These are phyloP conservation scores for Lolium rigidum DNA, from an alignment of 176 grass and related monocot species.

Conservation along the genomic window DNA sequence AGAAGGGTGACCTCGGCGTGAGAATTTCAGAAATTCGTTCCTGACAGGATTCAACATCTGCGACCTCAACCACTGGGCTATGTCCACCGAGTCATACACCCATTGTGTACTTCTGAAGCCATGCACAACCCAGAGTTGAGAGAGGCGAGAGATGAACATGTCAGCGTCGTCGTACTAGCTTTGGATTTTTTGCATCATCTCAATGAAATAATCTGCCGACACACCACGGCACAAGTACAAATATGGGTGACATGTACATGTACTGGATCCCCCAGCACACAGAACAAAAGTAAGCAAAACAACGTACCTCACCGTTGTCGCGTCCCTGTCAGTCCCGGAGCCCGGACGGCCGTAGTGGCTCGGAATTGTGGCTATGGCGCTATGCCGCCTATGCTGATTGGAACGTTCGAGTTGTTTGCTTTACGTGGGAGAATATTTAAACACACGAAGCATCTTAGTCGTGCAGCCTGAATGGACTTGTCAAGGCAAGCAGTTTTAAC, in stretches of 20 bases:
- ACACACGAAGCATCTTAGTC: not conserved
- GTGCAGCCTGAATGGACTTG: not conserved
- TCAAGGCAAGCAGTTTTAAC: not conserved
- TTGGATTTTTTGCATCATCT: not conserved
- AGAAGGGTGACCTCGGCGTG: too few relatives aligned
- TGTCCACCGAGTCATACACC: too few relatives aligned
- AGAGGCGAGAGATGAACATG: not conserved
- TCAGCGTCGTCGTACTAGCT: not conserved
- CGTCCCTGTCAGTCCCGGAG: slow-evolving; percentile 35
- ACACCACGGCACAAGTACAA: not conserved
- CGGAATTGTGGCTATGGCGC: not conserved
- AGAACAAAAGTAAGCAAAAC: not conserved
- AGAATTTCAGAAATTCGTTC: too few relatives aligned
- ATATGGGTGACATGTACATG: not conserved
- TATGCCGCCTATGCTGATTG: not conserved
- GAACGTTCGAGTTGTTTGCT: slow-evolving; percentile 38
- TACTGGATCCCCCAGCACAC: not conserved
- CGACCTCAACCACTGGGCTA: too few relatives aligned
- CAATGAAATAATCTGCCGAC: slow-evolving; percentile 28
- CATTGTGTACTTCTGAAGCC: too few relatives aligned
- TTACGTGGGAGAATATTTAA: not conserved
- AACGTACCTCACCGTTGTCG: slow-evolving; percentile 17
- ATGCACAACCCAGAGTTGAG: too few relatives aligned
- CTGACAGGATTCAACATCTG: too few relatives aligned
- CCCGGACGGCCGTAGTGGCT: not conserved